Conservation (phyloP, 768 basidiomycete genomes). For the Rubroboletus pulcherrimus region DNA sequence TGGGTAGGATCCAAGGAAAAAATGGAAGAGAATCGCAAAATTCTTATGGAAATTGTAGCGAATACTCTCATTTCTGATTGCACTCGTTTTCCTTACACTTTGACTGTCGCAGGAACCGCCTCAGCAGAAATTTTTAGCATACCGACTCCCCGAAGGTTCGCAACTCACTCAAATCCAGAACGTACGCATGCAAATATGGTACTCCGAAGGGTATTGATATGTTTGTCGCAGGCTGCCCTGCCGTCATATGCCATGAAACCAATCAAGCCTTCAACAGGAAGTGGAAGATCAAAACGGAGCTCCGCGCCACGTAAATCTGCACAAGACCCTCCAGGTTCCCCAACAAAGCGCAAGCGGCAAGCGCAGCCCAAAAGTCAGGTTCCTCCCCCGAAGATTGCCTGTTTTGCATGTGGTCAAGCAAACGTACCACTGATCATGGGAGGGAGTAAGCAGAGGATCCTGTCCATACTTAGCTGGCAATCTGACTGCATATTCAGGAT, state of each 20-base stretch:
- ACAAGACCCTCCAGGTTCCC: conserved; percentile 18
- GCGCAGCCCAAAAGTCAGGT: conserved; percentile 31
- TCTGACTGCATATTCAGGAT: conserved; percentile 40
- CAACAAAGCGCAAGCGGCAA: conserved; percentile 41
- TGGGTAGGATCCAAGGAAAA: conserved; percentile 61
- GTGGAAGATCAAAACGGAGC: conserved; percentile 35
- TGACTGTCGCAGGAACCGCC: conserved; percentile 35
- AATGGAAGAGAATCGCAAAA: conserved; percentile 45
- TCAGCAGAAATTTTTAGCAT: conserved; percentile 50
- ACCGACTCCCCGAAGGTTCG: conserved; percentile 53
- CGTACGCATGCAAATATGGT: conserved; percentile 35
- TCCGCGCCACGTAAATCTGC: conserved; percentile 30
- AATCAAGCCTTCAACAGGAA: conserved; percentile 50
- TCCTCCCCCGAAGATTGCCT: conserved; percentile 47
- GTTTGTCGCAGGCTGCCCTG: conserved; percentile 37
- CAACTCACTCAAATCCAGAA: conserved; percentile 57
- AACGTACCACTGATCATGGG: conserved; percentile 76
- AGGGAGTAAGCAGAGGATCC: conserved; percentile 51
- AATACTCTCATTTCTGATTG: not conserved
- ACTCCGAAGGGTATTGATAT: not conserved
- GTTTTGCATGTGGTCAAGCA: conserved; percentile 56
- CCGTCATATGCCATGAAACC: conserved; percentile 52
- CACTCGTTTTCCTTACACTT: not conserved
- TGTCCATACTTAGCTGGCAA: not conserved
- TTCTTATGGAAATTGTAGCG: conserved; percentile 45